Evolutionary conservation across 106 monocot genomes (phyloP).

Genomic region (Narthecium ossifragum): DNA sequence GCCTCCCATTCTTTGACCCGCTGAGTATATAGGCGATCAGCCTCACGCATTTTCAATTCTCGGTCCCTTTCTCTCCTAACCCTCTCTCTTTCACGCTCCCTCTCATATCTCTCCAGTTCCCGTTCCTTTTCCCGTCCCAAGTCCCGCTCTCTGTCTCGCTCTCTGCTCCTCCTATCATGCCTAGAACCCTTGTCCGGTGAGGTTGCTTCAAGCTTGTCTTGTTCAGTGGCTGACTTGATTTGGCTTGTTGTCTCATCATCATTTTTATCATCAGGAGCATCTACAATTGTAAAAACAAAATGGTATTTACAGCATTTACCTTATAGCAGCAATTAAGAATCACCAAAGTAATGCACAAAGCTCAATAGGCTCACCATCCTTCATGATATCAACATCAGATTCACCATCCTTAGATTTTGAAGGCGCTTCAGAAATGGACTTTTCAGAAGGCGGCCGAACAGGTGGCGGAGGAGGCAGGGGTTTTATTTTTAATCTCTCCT

Average conservation of each 20-base stretch:
- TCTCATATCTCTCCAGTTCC: conserved; percentile 77
- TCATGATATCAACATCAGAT: conserved; percentile 48
- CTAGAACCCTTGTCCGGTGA: conserved; percentile 55
- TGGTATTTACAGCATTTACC: background rate
- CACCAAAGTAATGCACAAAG: background rate
- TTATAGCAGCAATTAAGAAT: background rate
- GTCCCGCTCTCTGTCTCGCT: conserved; percentile 68
- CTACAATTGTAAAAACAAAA: conserved; percentile 12
- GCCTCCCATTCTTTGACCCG: conserved; percentile 91
- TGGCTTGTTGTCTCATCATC: conserved; percentile 71
- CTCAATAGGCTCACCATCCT: conserved; percentile 33
- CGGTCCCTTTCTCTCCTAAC: conserved; percentile 75
- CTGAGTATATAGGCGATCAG: conserved; percentile 66
- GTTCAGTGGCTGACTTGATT: conserved; percentile 37
- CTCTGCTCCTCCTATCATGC: conserved; percentile 55
- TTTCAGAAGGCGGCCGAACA: conserved; percentile 22
- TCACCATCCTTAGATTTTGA: conserved; percentile 60
- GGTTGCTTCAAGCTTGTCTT: conserved; percentile 49
- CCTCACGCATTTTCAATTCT: conserved; percentile 59
- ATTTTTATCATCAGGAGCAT: conserved; percentile 56
- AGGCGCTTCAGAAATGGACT: conserved; percentile 51
- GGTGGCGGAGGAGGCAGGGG: conserved; percentile 79
- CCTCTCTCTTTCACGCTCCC: conserved; percentile 73
- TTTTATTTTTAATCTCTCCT: conserved; percentile 71
- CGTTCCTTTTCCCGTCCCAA: conserved; percentile 64